Percentiles rank a stretch among this genome's conserved stretches.
Conservation (phyloP, 2,329 filamentous ascomycete genomes). For the Knoxdaviesia capensis region DNA sequence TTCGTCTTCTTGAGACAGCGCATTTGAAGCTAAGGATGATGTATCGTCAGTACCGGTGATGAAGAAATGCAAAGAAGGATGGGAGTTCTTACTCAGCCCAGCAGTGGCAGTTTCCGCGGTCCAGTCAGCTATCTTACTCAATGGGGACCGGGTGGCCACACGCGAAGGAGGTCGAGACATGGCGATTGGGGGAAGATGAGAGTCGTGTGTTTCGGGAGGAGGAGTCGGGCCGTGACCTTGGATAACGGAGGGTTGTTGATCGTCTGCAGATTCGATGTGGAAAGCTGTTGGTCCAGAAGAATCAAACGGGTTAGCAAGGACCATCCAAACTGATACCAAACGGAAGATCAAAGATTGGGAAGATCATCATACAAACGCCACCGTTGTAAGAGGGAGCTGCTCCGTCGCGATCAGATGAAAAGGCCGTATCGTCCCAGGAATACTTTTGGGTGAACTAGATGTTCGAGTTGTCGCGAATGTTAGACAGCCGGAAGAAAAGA, state of each 20-base stretch:
- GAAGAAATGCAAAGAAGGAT: background rate
- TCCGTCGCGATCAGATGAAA: constrained; percentile 31
- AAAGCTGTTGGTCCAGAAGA: constrained; percentile 19
- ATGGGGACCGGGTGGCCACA: constrained; percentile 33
- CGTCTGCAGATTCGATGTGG: constrained; percentile 27
- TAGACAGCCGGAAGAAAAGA: background rate
- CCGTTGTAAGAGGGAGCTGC: constrained; percentile 10
- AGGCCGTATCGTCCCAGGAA: constrained; percentile 34
- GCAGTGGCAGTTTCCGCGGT: constrained; percentile 18
- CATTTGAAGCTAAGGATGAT: constrained; percentile 2
- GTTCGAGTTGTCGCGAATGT: background rate
- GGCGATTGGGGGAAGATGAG: constrained; percentile 19
- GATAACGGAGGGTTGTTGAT: constrained; percentile 20
- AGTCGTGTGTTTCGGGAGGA: constrained; percentile 12
- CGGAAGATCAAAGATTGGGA: too few relatives aligned
- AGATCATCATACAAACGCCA: too few relatives aligned
- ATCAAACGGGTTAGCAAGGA: too few relatives aligned
- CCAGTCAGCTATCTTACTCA: constrained; percentile 30
- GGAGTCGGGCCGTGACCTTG: constrained; percentile 18
- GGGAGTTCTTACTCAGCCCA: constrained; percentile 10
- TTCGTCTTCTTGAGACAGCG: constrained; percentile 21
- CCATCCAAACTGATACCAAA: too few relatives aligned
- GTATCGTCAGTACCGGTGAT: background rate
- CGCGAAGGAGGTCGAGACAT: constrained; percentile 44
- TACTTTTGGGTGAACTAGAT: constrained; percentile 26